Conservation (phyloP, 306 rosid species). For the Sicyos edulis region DNA sequence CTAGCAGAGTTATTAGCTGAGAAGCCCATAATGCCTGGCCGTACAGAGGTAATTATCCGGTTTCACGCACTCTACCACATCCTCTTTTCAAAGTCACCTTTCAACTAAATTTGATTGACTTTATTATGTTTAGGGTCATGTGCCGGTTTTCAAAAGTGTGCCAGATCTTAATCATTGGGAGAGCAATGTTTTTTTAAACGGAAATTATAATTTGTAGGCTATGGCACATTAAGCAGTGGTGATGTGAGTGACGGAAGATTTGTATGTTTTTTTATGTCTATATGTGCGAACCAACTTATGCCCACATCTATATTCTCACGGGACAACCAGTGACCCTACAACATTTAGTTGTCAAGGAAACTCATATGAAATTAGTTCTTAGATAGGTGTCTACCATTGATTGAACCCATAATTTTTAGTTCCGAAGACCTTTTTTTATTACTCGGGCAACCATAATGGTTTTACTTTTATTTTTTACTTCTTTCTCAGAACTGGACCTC, state of each 20-base stretch:
- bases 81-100: neutral
- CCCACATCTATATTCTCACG: too few species aligned
- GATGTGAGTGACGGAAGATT: conserved; percentile 5
- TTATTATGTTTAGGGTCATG: neutral
- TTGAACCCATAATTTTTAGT: too few species aligned
- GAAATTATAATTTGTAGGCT: neutral
- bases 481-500: neutral
- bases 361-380: too few species aligned
- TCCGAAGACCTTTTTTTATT: too few species aligned
- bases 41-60: conserved; percentile 66
- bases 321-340: too few species aligned
- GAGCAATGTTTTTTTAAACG: conserved; percentile 1
- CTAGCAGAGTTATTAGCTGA: conserved; percentile 88
- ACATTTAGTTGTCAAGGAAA: too few species aligned
- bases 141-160: conserved; percentile 13
- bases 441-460: too few species aligned
- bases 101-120: neutral
- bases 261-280: neutral
- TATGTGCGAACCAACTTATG: too few species aligned
- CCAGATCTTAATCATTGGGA: neutral
- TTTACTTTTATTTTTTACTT: too few species aligned
- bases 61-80: neutral
- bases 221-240: neutral
- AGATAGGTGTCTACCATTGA: too few species aligned
- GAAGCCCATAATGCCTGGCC: conserved; percentile 98